A percentile compares a stretch with the other conserved stretches of the same genome.
Conservation (phyloP, 257 asterid genomes). For the Avicennia marina region DNA sequence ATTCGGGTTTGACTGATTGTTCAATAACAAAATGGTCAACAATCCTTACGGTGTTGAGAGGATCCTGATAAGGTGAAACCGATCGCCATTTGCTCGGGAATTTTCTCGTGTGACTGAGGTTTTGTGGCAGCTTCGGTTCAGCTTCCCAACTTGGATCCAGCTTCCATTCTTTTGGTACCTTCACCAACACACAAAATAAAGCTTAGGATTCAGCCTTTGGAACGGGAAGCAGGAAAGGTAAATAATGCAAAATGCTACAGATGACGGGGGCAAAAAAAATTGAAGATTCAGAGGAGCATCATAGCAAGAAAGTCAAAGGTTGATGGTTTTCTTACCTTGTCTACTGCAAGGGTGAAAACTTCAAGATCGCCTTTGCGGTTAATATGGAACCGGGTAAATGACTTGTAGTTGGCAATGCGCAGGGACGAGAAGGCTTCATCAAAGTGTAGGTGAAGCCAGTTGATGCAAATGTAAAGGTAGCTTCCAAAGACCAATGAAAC, state of each 20-base stretch:
- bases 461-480: constrained; percentile 90
- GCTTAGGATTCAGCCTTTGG: background rate
- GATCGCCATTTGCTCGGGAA: constrained; percentile 96
- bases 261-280: too few relatives aligned
- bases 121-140: constrained; percentile 57
- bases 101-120: constrained; percentile 49
- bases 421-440: constrained; percentile 98
- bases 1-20: constrained; percentile 35
- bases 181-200: constrained; percentile 16
- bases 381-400: constrained; percentile 88
- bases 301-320: too few relatives aligned
- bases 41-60: constrained; percentile 61
- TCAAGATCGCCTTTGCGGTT: constrained; percentile 72
- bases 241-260: too few relatives aligned
- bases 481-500: constrained; percentile 94
- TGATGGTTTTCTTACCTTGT: constrained; percentile 57
- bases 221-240: background rate
- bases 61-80: constrained; percentile 60
- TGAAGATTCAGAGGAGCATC: too few relatives aligned
- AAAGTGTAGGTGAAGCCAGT: constrained; percentile 96
- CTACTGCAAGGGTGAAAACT: constrained; percentile 95
- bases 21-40: constrained; percentile 76
- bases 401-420: constrained; percentile 93
- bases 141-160: constrained; percentile 84
- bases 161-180: constrained; percentile 98